Evolutionary conservation across 2,329 filamentous ascomycete genomes (phyloP).

Genomic region (Stagonosporopsis vannaccii): DNA sequence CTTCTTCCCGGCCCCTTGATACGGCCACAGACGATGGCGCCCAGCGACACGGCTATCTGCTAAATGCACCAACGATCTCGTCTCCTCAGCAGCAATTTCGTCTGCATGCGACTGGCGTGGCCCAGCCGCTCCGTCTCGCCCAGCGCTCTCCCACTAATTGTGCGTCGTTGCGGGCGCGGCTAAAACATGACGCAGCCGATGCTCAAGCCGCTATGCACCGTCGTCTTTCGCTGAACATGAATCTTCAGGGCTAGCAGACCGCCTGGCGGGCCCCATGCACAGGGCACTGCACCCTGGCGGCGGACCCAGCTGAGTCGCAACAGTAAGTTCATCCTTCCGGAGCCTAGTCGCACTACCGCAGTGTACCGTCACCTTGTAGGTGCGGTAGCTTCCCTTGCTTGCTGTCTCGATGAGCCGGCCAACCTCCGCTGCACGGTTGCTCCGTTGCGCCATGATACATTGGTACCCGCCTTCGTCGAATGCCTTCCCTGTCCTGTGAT

Average conservation of each 20-base stretch:
- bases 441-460: constrained; percentile 53
- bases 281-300: constrained; percentile 38
- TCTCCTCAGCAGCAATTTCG: constrained; percentile 23
- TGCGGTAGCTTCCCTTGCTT: constrained; percentile 35
- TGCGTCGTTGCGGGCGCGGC: constrained; percentile 38
- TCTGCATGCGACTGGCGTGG: constrained; percentile 26
- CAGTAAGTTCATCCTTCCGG: constrained; percentile 31
- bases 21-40: constrained; percentile 27
- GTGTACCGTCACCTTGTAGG: constrained; percentile 38
- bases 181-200: constrained; percentile 41
- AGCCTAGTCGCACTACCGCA: constrained; percentile 41
- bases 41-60: constrained; percentile 27
- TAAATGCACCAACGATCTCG: constrained; percentile 25
- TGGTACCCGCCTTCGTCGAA: constrained; percentile 43
- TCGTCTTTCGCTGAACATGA: constrained; percentile 37
- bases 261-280: constrained; percentile 44
- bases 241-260: constrained; percentile 41
- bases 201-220: constrained; percentile 33
- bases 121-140: constrained; percentile 25
- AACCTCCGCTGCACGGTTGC: constrained; percentile 47
- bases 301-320: constrained; percentile 46
- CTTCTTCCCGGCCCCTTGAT: constrained; percentile 33
- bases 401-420: constrained; percentile 36
- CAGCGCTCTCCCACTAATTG: constrained; percentile 30
- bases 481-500: constrained; percentile 41